phyloP scores from a whole-genome alignment of 2,329 filamentous ascomycete species.

The Alternaria gansuensis region DNA sequence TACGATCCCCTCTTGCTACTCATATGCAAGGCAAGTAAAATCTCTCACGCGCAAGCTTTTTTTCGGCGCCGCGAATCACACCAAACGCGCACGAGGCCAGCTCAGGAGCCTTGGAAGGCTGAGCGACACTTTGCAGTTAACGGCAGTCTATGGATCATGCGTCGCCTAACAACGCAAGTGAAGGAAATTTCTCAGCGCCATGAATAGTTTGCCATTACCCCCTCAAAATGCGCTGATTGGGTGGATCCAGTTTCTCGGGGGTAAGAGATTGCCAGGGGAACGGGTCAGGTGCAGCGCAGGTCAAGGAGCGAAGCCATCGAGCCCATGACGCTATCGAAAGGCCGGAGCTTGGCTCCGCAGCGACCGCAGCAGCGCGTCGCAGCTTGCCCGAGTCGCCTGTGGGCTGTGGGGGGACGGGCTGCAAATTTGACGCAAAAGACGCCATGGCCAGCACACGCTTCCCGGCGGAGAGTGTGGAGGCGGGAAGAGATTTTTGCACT shows the following conservation, averaged over 20 bases:
- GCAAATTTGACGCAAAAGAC: slow-evolving; percentile 37
- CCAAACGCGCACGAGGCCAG: slow-evolving; percentile 40
- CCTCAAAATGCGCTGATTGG: slow-evolving; percentile 28
- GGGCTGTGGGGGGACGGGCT: slow-evolving; percentile 8
- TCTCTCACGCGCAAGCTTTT: slow-evolving; percentile 15
- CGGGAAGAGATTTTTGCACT: slow-evolving; percentile 33
- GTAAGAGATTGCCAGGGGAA: slow-evolving; percentile 36
- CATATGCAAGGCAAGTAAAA: slow-evolving; percentile 21
- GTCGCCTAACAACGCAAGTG: slow-evolving; percentile 23
- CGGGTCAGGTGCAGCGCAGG: slow-evolving; percentile 20
- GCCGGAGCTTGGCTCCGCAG: slow-evolving; percentile 15
- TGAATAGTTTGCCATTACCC: slow-evolving; percentile 26
- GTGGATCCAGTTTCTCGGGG: slow-evolving; percentile 34
- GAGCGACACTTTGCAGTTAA: slow-evolving; percentile 55
- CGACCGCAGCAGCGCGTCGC: slow-evolving; percentile 5
- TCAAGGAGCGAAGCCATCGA: slow-evolving; percentile 15
- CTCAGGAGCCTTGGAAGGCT: slow-evolving; percentile 29
- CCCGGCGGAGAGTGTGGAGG: slow-evolving; percentile 33
- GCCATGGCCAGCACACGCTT: slow-evolving; percentile 25
- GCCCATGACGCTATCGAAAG: slow-evolving; percentile 24
- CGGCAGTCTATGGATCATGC: slow-evolving; percentile 52
- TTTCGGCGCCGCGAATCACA: slow-evolving; percentile 38
- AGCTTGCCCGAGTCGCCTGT: slow-evolving; percentile 2
- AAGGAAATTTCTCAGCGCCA: slow-evolving; percentile 22
- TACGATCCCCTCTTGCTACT: slow-evolving; percentile 12